Conservation (phyloP, 495 filamentous ascomycete genomes). For the Hyphodiscus hymeniophilus region DNA sequence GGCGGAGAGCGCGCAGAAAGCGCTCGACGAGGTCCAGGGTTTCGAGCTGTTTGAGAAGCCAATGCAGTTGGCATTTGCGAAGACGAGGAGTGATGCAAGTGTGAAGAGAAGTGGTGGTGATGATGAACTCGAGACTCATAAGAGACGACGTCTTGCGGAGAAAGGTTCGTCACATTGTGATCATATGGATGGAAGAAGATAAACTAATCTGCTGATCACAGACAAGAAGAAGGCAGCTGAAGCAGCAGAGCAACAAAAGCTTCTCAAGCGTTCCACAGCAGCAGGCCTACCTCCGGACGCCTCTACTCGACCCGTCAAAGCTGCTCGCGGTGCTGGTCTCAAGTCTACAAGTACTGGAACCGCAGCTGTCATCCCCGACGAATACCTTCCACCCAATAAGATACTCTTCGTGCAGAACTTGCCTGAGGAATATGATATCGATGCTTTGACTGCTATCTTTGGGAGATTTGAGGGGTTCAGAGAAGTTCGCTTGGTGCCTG, state of each 20-base stretch:
- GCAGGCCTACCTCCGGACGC: constrained; percentile 39
- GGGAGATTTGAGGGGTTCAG: constrained; percentile 87
- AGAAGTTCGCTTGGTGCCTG: constrained; percentile 83
- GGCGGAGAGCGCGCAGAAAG: constrained; percentile 62
- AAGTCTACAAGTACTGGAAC: constrained; percentile 66
- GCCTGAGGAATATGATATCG: constrained; percentile 78
- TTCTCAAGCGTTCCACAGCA: constrained; percentile 65
- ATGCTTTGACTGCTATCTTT: constrained; percentile 73
- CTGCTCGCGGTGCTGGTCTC: constrained; percentile 68
- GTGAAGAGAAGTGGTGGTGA: constrained; percentile 62
- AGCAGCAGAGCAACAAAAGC: constrained; percentile 72
- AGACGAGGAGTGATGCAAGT: constrained; percentile 80
- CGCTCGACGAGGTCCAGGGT: constrained; percentile 84
- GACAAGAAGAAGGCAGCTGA: constrained; percentile 89
- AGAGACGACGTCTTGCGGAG: constrained; percentile 76
- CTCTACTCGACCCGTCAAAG: constrained; percentile 58
- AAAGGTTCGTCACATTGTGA: constrained; percentile 53
- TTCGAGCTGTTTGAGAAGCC: constrained; percentile 93
- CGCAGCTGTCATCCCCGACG: constrained; percentile 79
- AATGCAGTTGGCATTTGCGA: constrained; percentile 81
- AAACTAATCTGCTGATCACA: constrained; percentile 30
- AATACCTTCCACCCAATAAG: constrained; percentile 96
- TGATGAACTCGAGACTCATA: constrained; percentile 83
- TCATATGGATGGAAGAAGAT: neutral
- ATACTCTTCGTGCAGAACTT: constrained; percentile 93